These are phyloP conservation scores for Paramecium bursaria DNA, from an alignment of 73 alveolate genomes.

Conservation along the genomic window DNA sequence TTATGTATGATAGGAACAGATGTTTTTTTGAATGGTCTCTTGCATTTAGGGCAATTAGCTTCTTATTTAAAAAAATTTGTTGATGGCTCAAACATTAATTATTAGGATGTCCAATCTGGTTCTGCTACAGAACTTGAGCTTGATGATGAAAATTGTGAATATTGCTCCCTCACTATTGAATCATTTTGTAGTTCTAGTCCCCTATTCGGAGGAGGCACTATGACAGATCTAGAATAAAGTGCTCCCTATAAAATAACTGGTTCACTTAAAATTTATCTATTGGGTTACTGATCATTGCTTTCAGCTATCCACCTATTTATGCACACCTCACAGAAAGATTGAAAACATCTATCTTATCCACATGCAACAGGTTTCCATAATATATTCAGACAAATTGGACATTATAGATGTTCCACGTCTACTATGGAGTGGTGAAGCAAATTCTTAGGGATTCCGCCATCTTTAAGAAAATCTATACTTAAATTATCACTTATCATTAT, in stretches of 20 bases:
- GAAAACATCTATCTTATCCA: slow-evolving; percentile 55
- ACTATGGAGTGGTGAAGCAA: slow-evolving; percentile 12
- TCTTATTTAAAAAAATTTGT: neutral
- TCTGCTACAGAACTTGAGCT: neutral
- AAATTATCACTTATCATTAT: too few relatives aligned
- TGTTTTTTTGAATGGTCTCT: slow-evolving; percentile 60
- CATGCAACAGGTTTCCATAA: slow-evolving; percentile 61
- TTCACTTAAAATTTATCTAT: too few relatives aligned
- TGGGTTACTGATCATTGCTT: neutral
- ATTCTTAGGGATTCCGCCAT: slow-evolving; percentile 42
- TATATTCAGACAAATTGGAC: slow-evolving; percentile 53
- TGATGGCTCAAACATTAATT: neutral
- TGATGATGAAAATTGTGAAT: neutral
- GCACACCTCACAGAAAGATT: slow-evolving; percentile 54
- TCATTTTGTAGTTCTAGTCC: slow-evolving; percentile 32
- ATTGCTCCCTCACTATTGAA: neutral
- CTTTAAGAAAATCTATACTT: slow-evolving; percentile 19
- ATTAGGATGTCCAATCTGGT: neutral
- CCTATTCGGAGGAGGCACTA: slow-evolving; percentile 35
- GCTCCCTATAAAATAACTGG: slow-evolving; percentile 5
- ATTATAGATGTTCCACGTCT: slow-evolving; percentile 53
- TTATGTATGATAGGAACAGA: slow-evolving; percentile 49
- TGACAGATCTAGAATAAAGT: slow-evolving; percentile 37
- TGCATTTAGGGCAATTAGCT: slow-evolving; percentile 53
- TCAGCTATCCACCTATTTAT: slow-evolving; percentile 37